phyloP scores from a whole-genome alignment of 768 basidiomycete genomes.

The Mycena latifolia region DNA sequence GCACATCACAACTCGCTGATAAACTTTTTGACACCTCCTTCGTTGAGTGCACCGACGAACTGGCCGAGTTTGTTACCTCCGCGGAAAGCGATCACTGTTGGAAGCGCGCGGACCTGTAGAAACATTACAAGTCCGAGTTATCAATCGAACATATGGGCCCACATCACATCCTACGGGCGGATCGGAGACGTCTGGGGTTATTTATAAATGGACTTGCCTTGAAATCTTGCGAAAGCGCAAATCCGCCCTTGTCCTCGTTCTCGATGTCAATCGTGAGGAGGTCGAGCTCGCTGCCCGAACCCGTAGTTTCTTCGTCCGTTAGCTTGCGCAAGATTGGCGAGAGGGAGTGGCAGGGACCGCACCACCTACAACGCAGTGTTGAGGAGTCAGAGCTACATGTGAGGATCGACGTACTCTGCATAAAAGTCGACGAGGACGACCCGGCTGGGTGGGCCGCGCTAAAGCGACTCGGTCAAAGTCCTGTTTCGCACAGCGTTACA shows the following conservation, averaged over 20 bases:
- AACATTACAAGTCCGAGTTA: no score
- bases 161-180: neutral
- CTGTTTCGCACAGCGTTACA: slow-evolving; percentile 3
- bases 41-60: slow-evolving; percentile 72
- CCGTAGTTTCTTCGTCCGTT: slow-evolving; percentile 50
- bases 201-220: slow-evolving; percentile 51
- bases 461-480: slow-evolving; percentile 27
- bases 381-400: neutral
- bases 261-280: slow-evolving; percentile 79
- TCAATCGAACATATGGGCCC: no score
- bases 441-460: slow-evolving; percentile 54
- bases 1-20: slow-evolving; percentile 43
- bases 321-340: slow-evolving; percentile 77
- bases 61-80: slow-evolving; percentile 68
- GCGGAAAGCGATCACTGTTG: slow-evolving; percentile 84
- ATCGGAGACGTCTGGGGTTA: neutral
- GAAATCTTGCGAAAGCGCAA: slow-evolving; percentile 62
- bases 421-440: slow-evolving; percentile 84
- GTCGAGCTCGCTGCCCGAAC: slow-evolving; percentile 60
- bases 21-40: slow-evolving; percentile 58
- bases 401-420: slow-evolving; percentile 70
- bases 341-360: slow-evolving; percentile 78
- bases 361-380: slow-evolving; percentile 71
- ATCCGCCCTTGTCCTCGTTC: slow-evolving; percentile 64
- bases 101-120: slow-evolving; percentile 75